Evolutionary conservation across 2,329 filamentous ascomycete species (phyloP).

Genomic region (Arthrobotrys pseudoclavata): DNA sequence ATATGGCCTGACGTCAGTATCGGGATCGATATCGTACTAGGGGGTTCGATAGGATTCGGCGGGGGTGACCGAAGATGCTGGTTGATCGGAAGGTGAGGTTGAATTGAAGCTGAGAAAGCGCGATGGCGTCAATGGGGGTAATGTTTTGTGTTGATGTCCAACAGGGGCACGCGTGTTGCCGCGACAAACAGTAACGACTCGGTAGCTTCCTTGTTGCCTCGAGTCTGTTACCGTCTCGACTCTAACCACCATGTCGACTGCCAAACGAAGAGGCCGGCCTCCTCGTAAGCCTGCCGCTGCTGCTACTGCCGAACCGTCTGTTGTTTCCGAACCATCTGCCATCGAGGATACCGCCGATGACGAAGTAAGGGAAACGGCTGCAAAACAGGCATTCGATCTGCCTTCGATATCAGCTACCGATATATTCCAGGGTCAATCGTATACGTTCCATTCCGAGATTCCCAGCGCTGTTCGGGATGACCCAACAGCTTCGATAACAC

Average conservation of each 20-base stretch:
- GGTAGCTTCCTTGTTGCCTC: background rate
- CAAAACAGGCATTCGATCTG: constrained; percentile 71
- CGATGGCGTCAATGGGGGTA: background rate
- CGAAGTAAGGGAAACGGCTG: constrained; percentile 2
- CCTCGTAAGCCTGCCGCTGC: constrained; percentile 14
- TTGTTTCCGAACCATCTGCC: constrained; percentile 7
- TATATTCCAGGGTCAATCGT: constrained; percentile 76
- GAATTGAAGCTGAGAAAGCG: constrained; percentile 16
- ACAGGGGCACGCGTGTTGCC: constrained; percentile 22
- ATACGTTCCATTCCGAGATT: constrained; percentile 78
- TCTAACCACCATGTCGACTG: constrained; percentile 8
- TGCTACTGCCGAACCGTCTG: background rate
- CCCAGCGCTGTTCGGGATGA: constrained; percentile 73
- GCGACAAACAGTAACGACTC: constrained; percentile 8
- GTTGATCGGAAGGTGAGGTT: constrained; percentile 19
- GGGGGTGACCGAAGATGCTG: constrained; percentile 7
- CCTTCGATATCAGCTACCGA: constrained; percentile 75
- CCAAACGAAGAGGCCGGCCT: constrained; percentile 41
- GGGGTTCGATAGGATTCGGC: background rate
- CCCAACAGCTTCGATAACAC: constrained; percentile 67
- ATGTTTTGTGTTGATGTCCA: constrained; percentile 32
- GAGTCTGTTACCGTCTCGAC: background rate
- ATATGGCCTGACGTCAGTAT: background rate
- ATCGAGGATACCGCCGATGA: background rate
- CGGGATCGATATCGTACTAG: background rate